A percentile compares a stretch with the other conserved stretches of the same genome.
These are phyloP conservation scores for Triangularia verruculosa DNA, from an alignment of 2,329 filamentous ascomycete species.

Conservation along the genomic window DNA sequence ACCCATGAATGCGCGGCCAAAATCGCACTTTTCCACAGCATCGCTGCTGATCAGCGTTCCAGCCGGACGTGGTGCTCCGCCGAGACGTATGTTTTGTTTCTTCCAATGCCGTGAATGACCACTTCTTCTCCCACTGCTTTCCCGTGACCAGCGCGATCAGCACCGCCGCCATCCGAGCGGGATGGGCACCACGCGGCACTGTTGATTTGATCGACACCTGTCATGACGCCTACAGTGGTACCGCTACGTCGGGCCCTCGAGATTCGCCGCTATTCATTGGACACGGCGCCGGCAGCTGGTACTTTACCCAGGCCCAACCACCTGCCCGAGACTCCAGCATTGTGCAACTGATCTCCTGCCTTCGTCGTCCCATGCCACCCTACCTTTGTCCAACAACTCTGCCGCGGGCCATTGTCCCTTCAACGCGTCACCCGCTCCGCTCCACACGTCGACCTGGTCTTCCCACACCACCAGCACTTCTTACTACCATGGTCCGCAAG, in stretches of 20 bases:
- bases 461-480: neutral
- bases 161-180: neutral
- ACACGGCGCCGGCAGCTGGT: neutral
- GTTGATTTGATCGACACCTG: neutral
- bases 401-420: neutral
- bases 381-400: neutral
- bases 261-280: neutral
- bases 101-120: no score
- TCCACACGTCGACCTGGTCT: neutral
- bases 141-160: neutral
- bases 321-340: neutral
- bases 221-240: neutral
- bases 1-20: neutral
- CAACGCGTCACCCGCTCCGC: neutral
- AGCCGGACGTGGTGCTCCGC: neutral
- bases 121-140: neutral
- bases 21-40: neutral
- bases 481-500: conserved; percentile 9
- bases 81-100: neutral
- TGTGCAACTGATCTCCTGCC: neutral
- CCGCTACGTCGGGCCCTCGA: neutral
- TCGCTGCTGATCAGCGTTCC: neutral
- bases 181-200: neutral
- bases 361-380: neutral
- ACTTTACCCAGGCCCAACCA: neutral